Percentiles rank a stretch among this genome's conserved stretches.
Evolutionary conservation across 306 rosid genomes (phyloP).

Genomic region (Cicer judaicum): DNA sequence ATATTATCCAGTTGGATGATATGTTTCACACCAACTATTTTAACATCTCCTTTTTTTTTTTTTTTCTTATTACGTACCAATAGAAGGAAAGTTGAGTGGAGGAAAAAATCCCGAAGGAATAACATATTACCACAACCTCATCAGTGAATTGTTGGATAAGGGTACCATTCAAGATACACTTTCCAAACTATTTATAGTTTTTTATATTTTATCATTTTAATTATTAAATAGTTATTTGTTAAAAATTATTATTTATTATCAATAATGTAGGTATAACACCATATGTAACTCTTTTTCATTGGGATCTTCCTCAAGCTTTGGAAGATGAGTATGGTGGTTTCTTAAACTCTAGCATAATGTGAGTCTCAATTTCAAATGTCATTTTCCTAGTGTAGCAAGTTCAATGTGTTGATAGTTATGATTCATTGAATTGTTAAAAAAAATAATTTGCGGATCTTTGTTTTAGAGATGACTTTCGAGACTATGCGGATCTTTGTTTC

Average conservation of each 20-base stretch:
- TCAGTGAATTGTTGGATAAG: slow-evolving; percentile 52
- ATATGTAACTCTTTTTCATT: slow-evolving; percentile 63
- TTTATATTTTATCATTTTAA: background rate
- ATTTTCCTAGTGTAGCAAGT: too few relatives aligned
- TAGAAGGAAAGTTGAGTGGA: slow-evolving; percentile 60
- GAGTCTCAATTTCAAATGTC: slow-evolving; percentile 17
- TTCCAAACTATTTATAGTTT: background rate
- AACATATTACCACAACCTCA: slow-evolving; percentile 62
- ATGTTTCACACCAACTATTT: background rate
- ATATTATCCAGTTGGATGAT: background rate
- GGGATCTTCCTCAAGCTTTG: slow-evolving; percentile 71
- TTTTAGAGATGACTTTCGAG: slow-evolving; percentile 37
- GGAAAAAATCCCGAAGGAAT: slow-evolving; percentile 64
- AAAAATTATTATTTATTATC: background rate
- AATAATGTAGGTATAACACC: slow-evolving; percentile 49
- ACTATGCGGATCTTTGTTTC: slow-evolving; percentile 63
- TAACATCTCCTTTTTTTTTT: too few relatives aligned
- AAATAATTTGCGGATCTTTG: too few relatives aligned
- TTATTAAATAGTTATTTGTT: too few relatives aligned
- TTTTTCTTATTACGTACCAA: background rate
- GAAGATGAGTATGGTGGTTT: slow-evolving; percentile 73
- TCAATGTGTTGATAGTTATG: too few relatives aligned
- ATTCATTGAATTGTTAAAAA: too few relatives aligned
- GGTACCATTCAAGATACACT: slow-evolving; percentile 40
- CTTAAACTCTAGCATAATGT: slow-evolving; percentile 47